phyloP scores from a whole-genome alignment of 169 alveolate species.

The Eimeria falciformis region DNA sequence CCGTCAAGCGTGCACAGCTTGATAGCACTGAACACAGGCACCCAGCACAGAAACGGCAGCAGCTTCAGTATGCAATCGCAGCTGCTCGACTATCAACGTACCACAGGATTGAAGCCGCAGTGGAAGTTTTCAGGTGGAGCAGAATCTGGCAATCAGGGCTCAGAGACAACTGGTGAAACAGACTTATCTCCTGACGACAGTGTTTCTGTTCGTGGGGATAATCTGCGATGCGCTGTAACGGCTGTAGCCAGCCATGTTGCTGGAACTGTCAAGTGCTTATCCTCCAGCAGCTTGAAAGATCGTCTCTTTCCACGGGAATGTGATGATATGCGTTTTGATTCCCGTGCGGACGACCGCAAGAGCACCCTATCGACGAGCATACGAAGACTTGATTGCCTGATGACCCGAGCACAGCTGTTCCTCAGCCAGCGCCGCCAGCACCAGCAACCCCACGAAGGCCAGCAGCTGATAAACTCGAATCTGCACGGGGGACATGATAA shows the following conservation, averaged over 20 bases:
- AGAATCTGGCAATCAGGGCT: neutral
- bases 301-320: neutral
- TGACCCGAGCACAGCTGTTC: conserved; percentile 64
- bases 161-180: conserved; percentile 35
- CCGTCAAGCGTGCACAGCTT: conserved; percentile 56
- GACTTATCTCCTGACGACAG: conserved; percentile 69
- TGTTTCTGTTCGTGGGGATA: conserved; percentile 65
- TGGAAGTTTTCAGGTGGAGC: neutral
- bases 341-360: conserved; percentile 51
- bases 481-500: neutral
- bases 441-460: conserved; percentile 29
- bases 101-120: neutral
- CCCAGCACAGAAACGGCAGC: neutral
- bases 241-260: conserved; percentile 3
- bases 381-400: conserved; percentile 57
- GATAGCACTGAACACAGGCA: neutral
- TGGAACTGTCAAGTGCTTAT: conserved; percentile 3
- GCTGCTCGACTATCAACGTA: neutral
- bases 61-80: neutral
- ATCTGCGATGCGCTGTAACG: conserved; percentile 11
- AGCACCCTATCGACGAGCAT: conserved; percentile 65
- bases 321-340: neutral
- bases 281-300: neutral
- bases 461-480: neutral
- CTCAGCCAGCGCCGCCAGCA: conserved; percentile 61